Base-by-base conservation (phyloP, 768 basidiomycete genomes). In the Phlebiopsis flavidoalba region DNA sequence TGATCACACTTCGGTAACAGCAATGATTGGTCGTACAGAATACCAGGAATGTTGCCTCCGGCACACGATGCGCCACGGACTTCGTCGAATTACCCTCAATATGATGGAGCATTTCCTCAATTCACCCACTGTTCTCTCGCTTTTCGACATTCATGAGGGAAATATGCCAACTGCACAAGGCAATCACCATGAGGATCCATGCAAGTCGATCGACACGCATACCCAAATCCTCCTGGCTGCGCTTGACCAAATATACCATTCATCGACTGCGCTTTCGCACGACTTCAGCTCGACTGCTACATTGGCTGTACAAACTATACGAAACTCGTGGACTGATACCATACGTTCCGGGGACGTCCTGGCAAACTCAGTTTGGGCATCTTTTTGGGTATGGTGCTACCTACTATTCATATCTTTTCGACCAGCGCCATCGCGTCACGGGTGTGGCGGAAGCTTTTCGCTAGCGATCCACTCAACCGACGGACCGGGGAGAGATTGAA, bases 61-160 rank as follows among this genome's bases (percentile, higher is more conserved):
- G 97, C 15, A 99, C 97, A 1, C 91, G 97, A 19, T 97, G 95
- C 71, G 93, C 97, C 0, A 99, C 97, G 0, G 97, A 99, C 71
- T 97, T 99, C 68, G 96, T 98, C 60, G 97, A 99, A 70, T 79
- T 99, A 6, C 97, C 97, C 0, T 98, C 96, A 10, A 95, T 98
- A 67, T 99, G 21, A 98, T 98, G 97, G 97, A 99, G 71, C 93
- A 95, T 70, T 98, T 99, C 78, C 83, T 96, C 46, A 88, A 83
- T 46, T 96, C 95, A 0, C 84, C 92, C 0, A 73, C 76, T 14
- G 93, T 98, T 31, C 83, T 98, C 22, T 85, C 89, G 5, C 83
- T 96, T 17, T 92, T 94, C 68, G 81, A 85, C 63, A 67, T 75
- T 7, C 75, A 84, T n/a, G n/a, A n/a, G n/a, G 77, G 76, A 17